Evolutionary conservation across 768 basidiomycete species (phyloP).

Genomic region (Collybiopsis confluens): DNA sequence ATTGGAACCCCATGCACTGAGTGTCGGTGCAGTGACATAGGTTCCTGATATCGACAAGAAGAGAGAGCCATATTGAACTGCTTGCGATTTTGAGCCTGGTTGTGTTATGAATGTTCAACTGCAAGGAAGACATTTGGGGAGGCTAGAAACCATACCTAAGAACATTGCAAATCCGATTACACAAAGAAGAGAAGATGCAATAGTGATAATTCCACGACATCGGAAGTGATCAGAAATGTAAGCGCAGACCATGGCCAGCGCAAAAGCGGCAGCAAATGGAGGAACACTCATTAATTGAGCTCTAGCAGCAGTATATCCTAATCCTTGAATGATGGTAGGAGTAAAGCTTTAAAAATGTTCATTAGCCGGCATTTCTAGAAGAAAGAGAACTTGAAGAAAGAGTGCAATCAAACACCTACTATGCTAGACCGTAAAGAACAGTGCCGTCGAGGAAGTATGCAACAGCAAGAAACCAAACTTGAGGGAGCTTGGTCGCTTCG

Average conservation of each 20-base stretch:
- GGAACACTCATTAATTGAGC: slow-evolving; percentile 64
- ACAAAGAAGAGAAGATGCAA: slow-evolving; percentile 27
- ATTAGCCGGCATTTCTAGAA: no score
- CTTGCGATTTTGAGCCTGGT: no score
- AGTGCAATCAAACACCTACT: slow-evolving; percentile 17
- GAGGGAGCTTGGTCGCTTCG: slow-evolving; percentile 27
- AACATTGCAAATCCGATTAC: slow-evolving; percentile 34
- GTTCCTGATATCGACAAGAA: no score
- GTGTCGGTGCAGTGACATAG: no score
- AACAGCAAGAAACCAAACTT: slow-evolving; percentile 29
- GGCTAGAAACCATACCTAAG: slow-evolving; percentile 29
- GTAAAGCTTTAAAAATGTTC: no score
- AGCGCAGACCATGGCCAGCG: slow-evolving; percentile 22
- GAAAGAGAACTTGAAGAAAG: no score
- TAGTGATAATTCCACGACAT: slow-evolving; percentile 23
- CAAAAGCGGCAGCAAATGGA: slow-evolving; percentile 49
- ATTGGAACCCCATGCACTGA: slow-evolving; percentile 53
- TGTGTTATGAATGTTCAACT: no score
- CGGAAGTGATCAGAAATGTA: slow-evolving; percentile 23
- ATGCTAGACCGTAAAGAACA: slow-evolving; percentile 14
- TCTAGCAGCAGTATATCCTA: slow-evolving; percentile 50
- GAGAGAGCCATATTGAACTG: no score
- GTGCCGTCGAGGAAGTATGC: slow-evolving; percentile 29
- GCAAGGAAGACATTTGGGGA: no score
- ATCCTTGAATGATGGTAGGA: slow-evolving; percentile 61